Evolutionary conservation across 2,329 filamentous ascomycete genomes (phyloP), one percentile per base, ranked within the genome.

Genomic region (Aspergillus novoparasiticus): DNA sequence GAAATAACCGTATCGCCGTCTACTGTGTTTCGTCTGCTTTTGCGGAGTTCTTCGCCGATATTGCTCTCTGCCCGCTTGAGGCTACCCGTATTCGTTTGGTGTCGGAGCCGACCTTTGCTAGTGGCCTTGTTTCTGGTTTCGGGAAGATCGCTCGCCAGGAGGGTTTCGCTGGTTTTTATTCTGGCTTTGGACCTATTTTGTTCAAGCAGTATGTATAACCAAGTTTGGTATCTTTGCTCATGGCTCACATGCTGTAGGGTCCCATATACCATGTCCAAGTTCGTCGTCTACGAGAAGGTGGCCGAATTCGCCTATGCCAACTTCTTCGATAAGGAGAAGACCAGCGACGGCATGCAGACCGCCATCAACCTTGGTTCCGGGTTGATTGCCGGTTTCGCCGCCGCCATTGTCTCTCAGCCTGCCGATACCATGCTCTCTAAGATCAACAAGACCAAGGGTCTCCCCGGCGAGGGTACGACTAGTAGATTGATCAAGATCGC

Each of bases 391-490:
- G 87, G 93, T 85, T 93, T 96, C 83, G 92, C 92, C 74, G 92
- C 92, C 73, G 92, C 92, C 77, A 79, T 94, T 73, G 87, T 96
- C 78, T 96, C 92, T 68, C 92, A 96, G 84, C 92, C 92, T 72
- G 92, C 92, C 79, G 92, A 96, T 81, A 96, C 92, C 77, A 96
- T 96, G 92, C 89, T 96, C 69, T 91, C 87, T 83, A 95, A 94
- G 88, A 95, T 96, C 86, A 96, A 96, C 90, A 95, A 95, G 90
- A 92, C 90, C 82, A 89, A 92, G 85, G 92, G 91, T 82, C 84
- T 88, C 64, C 92, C 92, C 69, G 92, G 92, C 85, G 91, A 96
- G 85, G 88, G 92, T 75, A 95, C 91, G 73, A 87, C 86, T 77
- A 86, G 84, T 79, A 90, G 92, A 80, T 83, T 96, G 76, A 85